Conservation (phyloP, 371 early-diverging fungal species). For the Fennellomyces sp. region DNA sequence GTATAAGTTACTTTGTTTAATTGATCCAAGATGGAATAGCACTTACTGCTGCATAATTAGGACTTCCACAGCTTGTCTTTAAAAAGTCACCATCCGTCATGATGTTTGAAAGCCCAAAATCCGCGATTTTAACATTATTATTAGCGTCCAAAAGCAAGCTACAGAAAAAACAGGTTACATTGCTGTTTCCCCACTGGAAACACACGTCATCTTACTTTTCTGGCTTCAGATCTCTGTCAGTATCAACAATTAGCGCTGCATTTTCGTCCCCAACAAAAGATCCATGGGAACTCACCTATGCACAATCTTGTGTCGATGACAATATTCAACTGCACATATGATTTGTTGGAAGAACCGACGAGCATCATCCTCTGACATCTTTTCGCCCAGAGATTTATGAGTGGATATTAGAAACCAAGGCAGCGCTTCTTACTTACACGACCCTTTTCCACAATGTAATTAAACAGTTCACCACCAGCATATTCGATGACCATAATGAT, state of each 20-base stretch:
- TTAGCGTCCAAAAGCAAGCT: conserved; percentile 91
- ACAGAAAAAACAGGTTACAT: too few species aligned
- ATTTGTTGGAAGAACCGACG: conserved; percentile 97
- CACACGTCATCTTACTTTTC: conserved; percentile 81
- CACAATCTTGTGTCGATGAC: conserved; percentile 97
- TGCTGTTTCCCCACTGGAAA: too few species aligned
- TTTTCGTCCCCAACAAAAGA: too few species aligned
- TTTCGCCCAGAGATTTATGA: neutral
- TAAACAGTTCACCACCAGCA: conserved; percentile 95
- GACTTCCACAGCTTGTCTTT: conserved; percentile 93
- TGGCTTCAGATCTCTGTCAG: conserved; percentile 76
- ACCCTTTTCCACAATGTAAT: conserved; percentile 95
- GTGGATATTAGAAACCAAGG: too few species aligned
- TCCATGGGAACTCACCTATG: conserved; percentile 88
- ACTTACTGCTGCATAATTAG: conserved; percentile 83
- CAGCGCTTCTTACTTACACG: conserved; percentile 58
- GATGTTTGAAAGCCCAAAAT: conserved; percentile 96
- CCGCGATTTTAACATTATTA: conserved; percentile 96
- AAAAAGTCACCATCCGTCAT: conserved; percentile 96
- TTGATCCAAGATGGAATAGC: neutral
- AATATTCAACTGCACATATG: conserved; percentile 97
- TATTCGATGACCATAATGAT: conserved; percentile 98
- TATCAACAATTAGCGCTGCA: conserved; percentile 11
- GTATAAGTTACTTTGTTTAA: neutral
- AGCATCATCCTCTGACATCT: conserved; percentile 91